Evolutionary conservation across 345 rosid genomes (phyloP), one percentile per base, ranked within the genome.

Genomic region (Gynandropsis gynandra): DNA sequence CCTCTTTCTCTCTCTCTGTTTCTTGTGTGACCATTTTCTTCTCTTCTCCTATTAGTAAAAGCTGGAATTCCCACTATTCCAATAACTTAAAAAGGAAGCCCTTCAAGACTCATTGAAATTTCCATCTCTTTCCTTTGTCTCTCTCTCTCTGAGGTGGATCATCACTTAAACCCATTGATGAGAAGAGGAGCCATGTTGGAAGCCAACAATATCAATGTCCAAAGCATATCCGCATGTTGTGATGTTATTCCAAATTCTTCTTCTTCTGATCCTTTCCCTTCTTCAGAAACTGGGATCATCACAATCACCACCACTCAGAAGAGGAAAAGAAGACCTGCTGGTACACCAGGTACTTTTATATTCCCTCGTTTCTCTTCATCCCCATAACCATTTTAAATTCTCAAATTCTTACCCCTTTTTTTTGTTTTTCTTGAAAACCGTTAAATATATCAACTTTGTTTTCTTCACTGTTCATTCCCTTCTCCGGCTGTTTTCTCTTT

Each of bases 251-350:
- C 74, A 24, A 5, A 24, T 11, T 70, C 80, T 68, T 68, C 83
- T 48, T 69, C 83, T 58, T 58, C 78, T 74, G 80, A 72, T 65
- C 80, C 61, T 42, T 54, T 74, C 47, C 35, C 71, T 37, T 65
- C 85, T 64, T 61, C 68, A 11, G 80, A 70, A 55, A 80, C 71
- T 76, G 90, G 78, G 67, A 54, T 66, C 77, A 47, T 70, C 64
- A 74, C 65, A 55, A 54, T 60, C 33, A 61, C 66, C 37, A 61
- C 66, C 72, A 61, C 62, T 67, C 66, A 69, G 52, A 85, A 76
- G 59, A 75, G 89, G 51, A 85, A 77, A 79, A 72, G 95, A 56
- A 85, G 82, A 64, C 89, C 95, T 45, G 95, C 95, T 16, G 95
- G 95, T 51, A 81, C 89, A n/a, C 95, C 95, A 66, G 89, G 95